Base-by-base conservation (phyloP, 305 asterid species). In the Fraxinus sp. region DNA sequence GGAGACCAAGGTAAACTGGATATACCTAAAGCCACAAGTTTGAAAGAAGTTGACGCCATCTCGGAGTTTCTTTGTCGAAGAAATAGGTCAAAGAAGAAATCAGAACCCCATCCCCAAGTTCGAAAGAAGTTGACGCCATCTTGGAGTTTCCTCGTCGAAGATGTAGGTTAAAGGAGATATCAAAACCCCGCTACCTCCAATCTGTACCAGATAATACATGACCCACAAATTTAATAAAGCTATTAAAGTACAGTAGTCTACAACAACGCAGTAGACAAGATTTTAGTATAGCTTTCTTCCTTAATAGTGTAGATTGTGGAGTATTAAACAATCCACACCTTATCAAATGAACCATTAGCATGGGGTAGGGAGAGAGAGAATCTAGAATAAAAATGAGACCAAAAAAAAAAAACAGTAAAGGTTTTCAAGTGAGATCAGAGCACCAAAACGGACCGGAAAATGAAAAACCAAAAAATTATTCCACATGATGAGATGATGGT, bases 171-270 rank as follows among this genome's bases (percentile, higher is more conserved):
- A 84, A 11, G 98, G 97, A 36, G 99, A 94, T 79, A 96, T 78
- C 87, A 96, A 88, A 83, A 96, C 99, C 46, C 98, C 98, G 71
- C 99, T 93, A 57, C 99, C 99, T 79, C 99, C 99, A 89, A 94
- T 92, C 98, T 96, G 97, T 85, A 84, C 28, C 59, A 59, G 49
- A 52, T n/a, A 71, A 80, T n/a, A 72, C 30, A 14, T 16, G 26
- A 24, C 26, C 26, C 26, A 24, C 26, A 24, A 24, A 24, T 24
- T 24, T 24, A 24, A 24, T 24, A 24, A 24, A 24, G 26, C 26
- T 24, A 24, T 24, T 24, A 24, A 24, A 24, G 26, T 24, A 24
- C 26, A 24, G 26, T 24, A 24, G 26, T 24, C 26, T 24, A 24
- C 26, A 24, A 24, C 26, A 24, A 24, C 26, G 26, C 26, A 24